Percentiles rank a stretch among this genome's conserved stretches.
Evolutionary conservation across 495 filamentous ascomycete genomes (phyloP).

Genomic region (Tuber indicum): DNA sequence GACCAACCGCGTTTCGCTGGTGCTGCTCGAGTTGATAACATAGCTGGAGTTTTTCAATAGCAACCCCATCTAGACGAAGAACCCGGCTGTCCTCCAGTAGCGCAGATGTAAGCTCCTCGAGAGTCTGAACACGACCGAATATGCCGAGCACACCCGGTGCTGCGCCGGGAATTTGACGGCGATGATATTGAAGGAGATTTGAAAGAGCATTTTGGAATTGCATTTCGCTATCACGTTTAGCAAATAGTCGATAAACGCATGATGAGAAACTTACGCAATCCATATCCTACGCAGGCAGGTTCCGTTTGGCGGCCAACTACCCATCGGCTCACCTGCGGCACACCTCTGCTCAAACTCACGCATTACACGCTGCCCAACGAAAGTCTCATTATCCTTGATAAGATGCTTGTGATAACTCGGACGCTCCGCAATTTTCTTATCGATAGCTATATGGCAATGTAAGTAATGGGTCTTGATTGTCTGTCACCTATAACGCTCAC

Average conservation of each 20-base stretch:
- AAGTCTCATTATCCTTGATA: constrained; percentile 8
- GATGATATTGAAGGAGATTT: constrained; percentile 30
- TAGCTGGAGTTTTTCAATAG: constrained; percentile 29
- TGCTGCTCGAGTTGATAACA: constrained; percentile 38
- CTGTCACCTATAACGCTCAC: not conserved
- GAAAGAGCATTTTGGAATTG: constrained; percentile 39
- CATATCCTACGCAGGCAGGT: constrained; percentile 34
- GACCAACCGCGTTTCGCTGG: constrained; percentile 37
- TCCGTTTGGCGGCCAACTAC: constrained; percentile 39
- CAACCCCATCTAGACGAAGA: constrained; percentile 18
- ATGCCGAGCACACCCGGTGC: constrained; percentile 27
- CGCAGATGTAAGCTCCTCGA: constrained; percentile 38
- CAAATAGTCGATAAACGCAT: not conserved
- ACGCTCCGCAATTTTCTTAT: constrained; percentile 22
- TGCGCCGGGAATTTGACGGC: constrained; percentile 20
- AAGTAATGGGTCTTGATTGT: not conserved
- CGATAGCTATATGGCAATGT: constrained; percentile 23
- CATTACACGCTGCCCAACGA: constrained; percentile 31
- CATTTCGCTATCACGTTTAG: constrained; percentile 36
- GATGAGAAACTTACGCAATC: constrained; percentile 30
- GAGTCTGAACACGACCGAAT: constrained; percentile 36
- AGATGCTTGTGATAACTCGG: not conserved
- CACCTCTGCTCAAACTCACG: constrained; percentile 32
- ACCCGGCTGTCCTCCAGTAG: constrained; percentile 35
- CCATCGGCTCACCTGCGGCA: constrained; percentile 26